Evolutionary conservation across 805 yeast genomes (phyloP), one percentile per base, ranked within the genome.

Genomic region (Kluyveromyces nonfermentans): DNA sequence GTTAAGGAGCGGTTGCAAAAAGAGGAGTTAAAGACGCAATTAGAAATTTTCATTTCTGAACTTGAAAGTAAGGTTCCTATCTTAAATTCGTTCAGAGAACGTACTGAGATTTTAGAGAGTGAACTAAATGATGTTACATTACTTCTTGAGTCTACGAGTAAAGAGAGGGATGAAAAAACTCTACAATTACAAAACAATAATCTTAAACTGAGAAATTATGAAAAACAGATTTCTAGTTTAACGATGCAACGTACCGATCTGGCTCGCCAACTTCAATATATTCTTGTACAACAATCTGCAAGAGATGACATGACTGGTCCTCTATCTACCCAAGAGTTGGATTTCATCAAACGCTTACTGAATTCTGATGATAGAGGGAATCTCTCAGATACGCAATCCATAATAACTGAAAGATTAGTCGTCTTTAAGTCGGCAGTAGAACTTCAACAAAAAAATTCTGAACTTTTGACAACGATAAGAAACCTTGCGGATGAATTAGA

Each of bases 41-140:
- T 89, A 46, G 82, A 83, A 52, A 68, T 71, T 1, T 79, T 90
- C 50, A 77, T 88, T 28, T 70, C 71, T 16, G 96, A 88, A 60
- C 68, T 89, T 48, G 94, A 87, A 54, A 71, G 75, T 25, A 80
- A 84, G 54, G 79, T 85, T 44, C 97, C 97, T 0, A 67, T 81
- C 2, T 73, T 90, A 38, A 75, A 68, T 64, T 81, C 79, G 42
- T 83, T 80, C 53, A 79, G 71, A 63, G 77, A 74, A 43, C 75
- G 75, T 62, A 70, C 87, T 52, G 58, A 69, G 50, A 60, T 71
- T 41, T 54, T 83, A 53, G 78, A 85, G 68, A 58, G 71, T 47
- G 79, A 77, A 55, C 55, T 82, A 57, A 55, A 70, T 41, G 73
- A 79, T 53, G 50, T 86, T 56, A 63, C 80, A 49, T 68, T 72